phyloP scores from a whole-genome alignment of 2,329 filamentous ascomycete genomes.

The Emericellopsis cladophorae region DNA sequence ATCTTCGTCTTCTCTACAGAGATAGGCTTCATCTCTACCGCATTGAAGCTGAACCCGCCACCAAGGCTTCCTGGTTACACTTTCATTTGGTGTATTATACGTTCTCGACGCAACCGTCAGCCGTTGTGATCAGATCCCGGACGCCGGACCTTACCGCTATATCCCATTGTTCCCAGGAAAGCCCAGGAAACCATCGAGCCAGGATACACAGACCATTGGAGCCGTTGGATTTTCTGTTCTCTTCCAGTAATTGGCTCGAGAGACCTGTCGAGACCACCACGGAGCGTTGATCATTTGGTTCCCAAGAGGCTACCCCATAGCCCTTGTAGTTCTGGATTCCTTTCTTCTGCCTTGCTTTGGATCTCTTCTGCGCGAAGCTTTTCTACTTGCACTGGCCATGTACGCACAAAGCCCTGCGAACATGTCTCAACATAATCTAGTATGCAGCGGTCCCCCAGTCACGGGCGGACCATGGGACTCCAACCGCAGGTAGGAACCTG shows the following conservation, averaged over 20 bases:
- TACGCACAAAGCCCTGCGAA: conserved; percentile 17
- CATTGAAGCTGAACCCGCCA: conserved; percentile 2
- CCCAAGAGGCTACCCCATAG: conserved; percentile 1
- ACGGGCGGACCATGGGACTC: conserved; percentile 36
- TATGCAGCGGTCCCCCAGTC: conserved; percentile 31
- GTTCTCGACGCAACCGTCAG: conserved; percentile 1
- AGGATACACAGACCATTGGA: neutral
- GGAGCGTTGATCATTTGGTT: neutral
- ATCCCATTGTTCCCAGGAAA: neutral
- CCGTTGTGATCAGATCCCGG: conserved; percentile 2
- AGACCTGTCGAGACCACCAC: neutral
- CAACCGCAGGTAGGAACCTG: conserved; percentile 35
- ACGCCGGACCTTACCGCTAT: conserved; percentile 2
- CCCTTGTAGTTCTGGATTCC: neutral
- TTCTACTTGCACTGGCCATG: neutral
- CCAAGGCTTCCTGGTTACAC: neutral
- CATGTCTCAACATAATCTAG: conserved; percentile 34
- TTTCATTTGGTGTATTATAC: conserved; percentile 1
- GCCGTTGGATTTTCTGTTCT: neutral
- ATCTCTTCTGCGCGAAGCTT: neutral
- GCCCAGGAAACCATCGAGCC: neutral
- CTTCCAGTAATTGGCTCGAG: neutral
- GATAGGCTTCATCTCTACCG: neutral
- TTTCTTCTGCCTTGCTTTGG: neutral
- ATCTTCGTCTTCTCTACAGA: neutral